These are phyloP conservation scores for Tausonia pullulans DNA, from an alignment of 1,284 basidiomycete species.

Conservation along the genomic window DNA sequence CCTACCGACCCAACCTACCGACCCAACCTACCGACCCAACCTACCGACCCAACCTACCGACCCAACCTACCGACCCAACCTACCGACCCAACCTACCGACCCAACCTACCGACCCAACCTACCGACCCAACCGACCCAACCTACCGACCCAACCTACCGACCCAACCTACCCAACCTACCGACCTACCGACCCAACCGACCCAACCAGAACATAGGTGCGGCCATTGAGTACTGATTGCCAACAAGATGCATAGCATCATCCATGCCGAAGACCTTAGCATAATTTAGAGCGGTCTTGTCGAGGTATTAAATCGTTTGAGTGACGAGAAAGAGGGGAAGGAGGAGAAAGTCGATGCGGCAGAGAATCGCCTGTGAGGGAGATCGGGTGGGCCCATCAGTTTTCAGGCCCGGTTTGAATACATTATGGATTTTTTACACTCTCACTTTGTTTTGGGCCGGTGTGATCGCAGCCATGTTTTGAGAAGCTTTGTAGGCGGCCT, in stretches of 20 bases:
- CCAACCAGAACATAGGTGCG: conserved; percentile 17
- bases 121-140: too few species aligned
- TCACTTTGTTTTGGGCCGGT: neutral
- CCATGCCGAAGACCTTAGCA: conserved; percentile 30
- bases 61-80: too few species aligned
- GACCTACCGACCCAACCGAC: too few species aligned
- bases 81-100: too few species aligned
- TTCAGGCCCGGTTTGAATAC: conserved; percentile 23
- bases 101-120: too few species aligned
- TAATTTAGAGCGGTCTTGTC: conserved; percentile 31
- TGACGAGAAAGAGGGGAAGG: conserved; percentile 28
- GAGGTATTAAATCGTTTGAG: conserved; percentile 28
- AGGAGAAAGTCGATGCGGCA: conserved; percentile 27
- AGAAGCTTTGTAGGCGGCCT: conserved; percentile 26
- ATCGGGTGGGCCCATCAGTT: conserved; percentile 17
- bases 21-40: too few species aligned
- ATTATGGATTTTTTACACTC: neutral
- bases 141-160: too few species aligned
- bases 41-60: too few species aligned
- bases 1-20: too few species aligned
- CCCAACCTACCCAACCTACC: too few species aligned
- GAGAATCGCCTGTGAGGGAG: conserved; percentile 23
- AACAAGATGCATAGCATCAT: conserved; percentile 27
- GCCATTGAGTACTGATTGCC: conserved; percentile 26
- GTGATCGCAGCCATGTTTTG: conserved; percentile 27